Evolutionary conservation across 352 stramenopile genomes (phyloP).

Genomic region (Pythium brassicae): DNA sequence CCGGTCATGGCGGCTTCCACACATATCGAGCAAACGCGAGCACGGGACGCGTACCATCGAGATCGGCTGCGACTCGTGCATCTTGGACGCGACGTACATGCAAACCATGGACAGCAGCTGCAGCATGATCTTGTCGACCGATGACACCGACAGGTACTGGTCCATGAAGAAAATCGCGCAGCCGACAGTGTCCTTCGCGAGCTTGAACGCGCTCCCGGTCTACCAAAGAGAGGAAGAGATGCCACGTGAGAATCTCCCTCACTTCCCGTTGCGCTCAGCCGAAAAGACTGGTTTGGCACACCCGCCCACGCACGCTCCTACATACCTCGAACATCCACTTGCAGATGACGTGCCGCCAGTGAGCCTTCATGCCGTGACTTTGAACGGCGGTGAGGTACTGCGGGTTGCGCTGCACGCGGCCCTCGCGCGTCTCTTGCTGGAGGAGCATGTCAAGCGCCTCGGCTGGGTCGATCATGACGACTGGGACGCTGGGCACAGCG

Average conservation of each 20-base stretch:
- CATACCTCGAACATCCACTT: constrained; percentile 50
- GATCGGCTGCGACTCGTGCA: constrained; percentile 48
- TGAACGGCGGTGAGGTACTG: constrained; percentile 32
- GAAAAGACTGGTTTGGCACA: background rate
- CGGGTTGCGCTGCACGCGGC: constrained; percentile 14
- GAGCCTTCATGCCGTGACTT: constrained; percentile 34
- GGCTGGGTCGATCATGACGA: constrained; percentile 10
- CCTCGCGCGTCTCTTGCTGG: constrained; percentile 21
- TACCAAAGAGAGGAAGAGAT: background rate
- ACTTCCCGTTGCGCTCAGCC: background rate
- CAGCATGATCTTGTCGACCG: constrained; percentile 48
- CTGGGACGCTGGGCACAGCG: background rate
- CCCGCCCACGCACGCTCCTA: background rate
- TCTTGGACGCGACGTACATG: constrained; percentile 50
- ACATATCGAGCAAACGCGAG: too few relatives aligned
- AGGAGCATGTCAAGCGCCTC: constrained; percentile 23
- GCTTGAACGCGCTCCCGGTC: constrained; percentile 45
- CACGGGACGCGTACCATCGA: constrained; percentile 23
- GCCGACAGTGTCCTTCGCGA: constrained; percentile 38
- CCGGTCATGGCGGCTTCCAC: background rate
- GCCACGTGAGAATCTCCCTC: background rate
- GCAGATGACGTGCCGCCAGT: constrained; percentile 38
- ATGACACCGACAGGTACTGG: constrained; percentile 32
- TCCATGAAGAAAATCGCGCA: constrained; percentile 47
- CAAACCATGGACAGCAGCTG: constrained; percentile 48